Conservation (phyloP, 2,329 filamentous ascomycete species). For the Ophiocordyceps robertsii region DNA sequence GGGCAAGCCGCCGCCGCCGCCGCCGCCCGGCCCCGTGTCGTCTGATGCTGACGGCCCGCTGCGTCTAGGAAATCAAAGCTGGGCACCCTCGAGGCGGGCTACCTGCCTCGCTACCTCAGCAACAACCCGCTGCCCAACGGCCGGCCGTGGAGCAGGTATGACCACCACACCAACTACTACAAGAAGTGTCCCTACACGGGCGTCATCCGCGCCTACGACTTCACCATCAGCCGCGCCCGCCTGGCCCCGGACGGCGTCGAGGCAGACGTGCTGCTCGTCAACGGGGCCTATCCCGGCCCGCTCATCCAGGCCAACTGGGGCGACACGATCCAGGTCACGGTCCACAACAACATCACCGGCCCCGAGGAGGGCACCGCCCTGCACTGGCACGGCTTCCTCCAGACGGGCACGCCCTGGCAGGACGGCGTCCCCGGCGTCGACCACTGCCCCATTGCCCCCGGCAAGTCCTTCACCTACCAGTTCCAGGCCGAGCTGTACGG, state of each 20-base stretch:
- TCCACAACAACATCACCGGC: constrained; percentile 52
- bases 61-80: too few relatives aligned
- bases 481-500: constrained; percentile 41
- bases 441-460: constrained; percentile 56
- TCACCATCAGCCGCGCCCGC: constrained; percentile 33
- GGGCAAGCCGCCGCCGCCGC: too few relatives aligned
- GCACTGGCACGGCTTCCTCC: constrained; percentile 42
- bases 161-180: constrained; percentile 35
- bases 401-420: constrained; percentile 34
- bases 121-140: constrained; percentile 35
- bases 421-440: constrained; percentile 37
- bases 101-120: constrained; percentile 12
- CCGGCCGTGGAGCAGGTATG: constrained; percentile 36
- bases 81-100: too few relatives aligned
- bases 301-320: constrained; percentile 51
- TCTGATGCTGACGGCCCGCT: too few relatives aligned
- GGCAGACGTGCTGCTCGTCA: constrained; percentile 42
- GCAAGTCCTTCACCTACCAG: constrained; percentile 37
- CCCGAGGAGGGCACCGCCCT: constrained; percentile 32
- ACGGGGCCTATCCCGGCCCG: constrained; percentile 54
- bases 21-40: too few relatives aligned
- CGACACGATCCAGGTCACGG: constrained; percentile 47
- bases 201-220: constrained; percentile 40
- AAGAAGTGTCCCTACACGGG: constrained; percentile 34
- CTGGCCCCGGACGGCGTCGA: constrained; percentile 46